These are phyloP conservation scores for Penicillium sp. DNA, from an alignment of 2,329 filamentous ascomycete species.

Conservation along the genomic window DNA sequence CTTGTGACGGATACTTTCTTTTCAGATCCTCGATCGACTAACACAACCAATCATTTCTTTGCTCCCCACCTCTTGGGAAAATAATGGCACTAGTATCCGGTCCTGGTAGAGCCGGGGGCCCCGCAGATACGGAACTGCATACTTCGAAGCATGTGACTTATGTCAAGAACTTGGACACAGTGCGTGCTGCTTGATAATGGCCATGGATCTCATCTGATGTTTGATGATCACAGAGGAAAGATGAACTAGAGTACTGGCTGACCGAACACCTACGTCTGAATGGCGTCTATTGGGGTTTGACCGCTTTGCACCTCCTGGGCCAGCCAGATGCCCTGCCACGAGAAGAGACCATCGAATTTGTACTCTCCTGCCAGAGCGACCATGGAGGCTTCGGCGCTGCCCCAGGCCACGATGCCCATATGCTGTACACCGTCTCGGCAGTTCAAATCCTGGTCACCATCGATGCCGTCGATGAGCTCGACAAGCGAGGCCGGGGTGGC, in stretches of 20 bases:
- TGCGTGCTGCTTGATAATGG: conserved; percentile 48
- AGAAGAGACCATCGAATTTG: conserved; percentile 81
- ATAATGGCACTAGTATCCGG: conserved; percentile 63
- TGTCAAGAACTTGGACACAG: conserved; percentile 86
- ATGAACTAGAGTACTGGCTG: conserved; percentile 96
- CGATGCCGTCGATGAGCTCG: conserved; percentile 81
- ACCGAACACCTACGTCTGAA: conserved; percentile 95
- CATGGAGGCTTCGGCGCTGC: conserved; percentile 92
- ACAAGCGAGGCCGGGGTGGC: conserved; percentile 66
- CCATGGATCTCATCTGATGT: conserved; percentile 27
- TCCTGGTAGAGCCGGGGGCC: conserved; percentile 55
- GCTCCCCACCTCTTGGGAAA: background rate
- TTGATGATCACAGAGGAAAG: conserved; percentile 66
- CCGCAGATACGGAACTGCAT: conserved; percentile 54
- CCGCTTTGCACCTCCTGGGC: conserved; percentile 80
- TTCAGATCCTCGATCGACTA: conserved; percentile 12
- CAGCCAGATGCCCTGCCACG: conserved; percentile 80
- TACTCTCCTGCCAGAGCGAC: conserved; percentile 90
- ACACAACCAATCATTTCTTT: conserved; percentile 17
- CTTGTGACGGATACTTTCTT: background rate
- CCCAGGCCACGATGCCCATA: conserved; percentile 90
- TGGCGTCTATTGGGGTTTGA: conserved; percentile 95
- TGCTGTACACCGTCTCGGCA: conserved; percentile 93
- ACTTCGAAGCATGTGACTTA: conserved; percentile 80
- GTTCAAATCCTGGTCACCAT: conserved; percentile 89